Percentiles rank a stretch among this genome's conserved stretches.
These are phyloP conservation scores for Wallacemonas sp. DNA, from an alignment of 208 protist genomes.

Conservation along the genomic window DNA sequence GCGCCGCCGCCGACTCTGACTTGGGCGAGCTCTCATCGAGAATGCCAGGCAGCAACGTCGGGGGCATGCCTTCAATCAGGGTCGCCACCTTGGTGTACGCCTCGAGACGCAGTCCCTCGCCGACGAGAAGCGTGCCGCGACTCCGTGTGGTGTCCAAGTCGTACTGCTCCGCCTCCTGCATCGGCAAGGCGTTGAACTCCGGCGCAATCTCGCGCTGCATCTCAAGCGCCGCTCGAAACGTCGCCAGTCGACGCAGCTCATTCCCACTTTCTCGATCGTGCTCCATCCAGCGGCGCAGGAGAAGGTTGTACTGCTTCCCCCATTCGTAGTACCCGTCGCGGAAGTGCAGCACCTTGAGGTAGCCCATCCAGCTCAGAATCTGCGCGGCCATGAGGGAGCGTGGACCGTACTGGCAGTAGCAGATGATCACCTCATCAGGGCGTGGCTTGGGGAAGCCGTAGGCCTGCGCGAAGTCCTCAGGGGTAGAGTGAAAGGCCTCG, in stretches of 20 bases:
- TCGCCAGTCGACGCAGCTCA: conserved; percentile 58
- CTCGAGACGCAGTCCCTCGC: conserved; percentile 57
- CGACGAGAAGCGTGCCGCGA: conserved; percentile 47
- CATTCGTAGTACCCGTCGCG: conserved; percentile 85
- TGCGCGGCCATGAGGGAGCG: conserved; percentile 82
- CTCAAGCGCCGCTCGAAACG: conserved; percentile 65
- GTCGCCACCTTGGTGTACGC: conserved; percentile 52
- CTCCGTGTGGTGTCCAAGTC: conserved; percentile 73
- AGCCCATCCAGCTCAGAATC: conserved; percentile 85
- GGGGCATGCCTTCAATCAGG: conserved; percentile 48
- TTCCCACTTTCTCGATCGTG: conserved; percentile 77
- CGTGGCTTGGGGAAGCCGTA: conserved; percentile 79
- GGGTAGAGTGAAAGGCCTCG: conserved; percentile 75
- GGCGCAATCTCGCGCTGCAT: conserved; percentile 79
- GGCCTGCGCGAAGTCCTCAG: conserved; percentile 62
- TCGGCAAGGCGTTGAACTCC: conserved; percentile 77
- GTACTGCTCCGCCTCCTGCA: conserved; percentile 65
- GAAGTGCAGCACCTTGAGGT: conserved; percentile 75
- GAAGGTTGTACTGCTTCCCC: conserved; percentile 84
- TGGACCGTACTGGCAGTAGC: conserved; percentile 83
- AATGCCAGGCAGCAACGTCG: conserved; percentile 33
- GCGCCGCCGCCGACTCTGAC: not conserved
- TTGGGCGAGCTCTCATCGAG: conserved; percentile 19
- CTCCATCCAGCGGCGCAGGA: conserved; percentile 78
- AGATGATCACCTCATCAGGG: conserved; percentile 73